phyloP scores from a whole-genome alignment of 176 grass and related monocot species.

The Tuctoria greenei region DNA sequence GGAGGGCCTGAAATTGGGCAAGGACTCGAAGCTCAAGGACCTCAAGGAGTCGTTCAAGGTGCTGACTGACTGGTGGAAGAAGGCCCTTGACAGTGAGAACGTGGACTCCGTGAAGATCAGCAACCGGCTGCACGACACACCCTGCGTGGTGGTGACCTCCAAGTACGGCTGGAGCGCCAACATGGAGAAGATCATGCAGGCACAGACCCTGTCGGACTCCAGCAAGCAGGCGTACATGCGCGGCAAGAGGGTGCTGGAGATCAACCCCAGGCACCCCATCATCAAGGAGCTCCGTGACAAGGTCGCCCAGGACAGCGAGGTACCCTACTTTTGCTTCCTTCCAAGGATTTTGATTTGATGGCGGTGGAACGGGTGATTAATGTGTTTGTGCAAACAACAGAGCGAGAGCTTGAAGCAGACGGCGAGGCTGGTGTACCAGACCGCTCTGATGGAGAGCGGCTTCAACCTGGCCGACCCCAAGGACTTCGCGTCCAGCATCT shows the following conservation, averaged over 20 bases:
- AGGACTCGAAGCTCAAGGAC: constrained; percentile 94
- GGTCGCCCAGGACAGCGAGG: constrained; percentile 77
- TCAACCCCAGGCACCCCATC: constrained; percentile 91
- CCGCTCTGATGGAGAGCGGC: constrained; percentile 92
- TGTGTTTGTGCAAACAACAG: constrained; percentile 21
- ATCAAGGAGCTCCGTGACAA: constrained; percentile 95
- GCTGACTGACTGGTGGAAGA: constrained; percentile 93
- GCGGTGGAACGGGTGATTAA: neutral
- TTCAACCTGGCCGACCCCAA: constrained; percentile 78
- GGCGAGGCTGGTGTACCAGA: constrained; percentile 82
- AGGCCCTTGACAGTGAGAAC: constrained; percentile 66
- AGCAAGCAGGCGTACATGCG: constrained; percentile 95
- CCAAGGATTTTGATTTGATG: neutral
- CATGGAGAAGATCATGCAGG: constrained; percentile 99
- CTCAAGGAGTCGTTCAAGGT: constrained; percentile 98
- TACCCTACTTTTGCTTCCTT: neutral
- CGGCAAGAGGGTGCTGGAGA: constrained; percentile 87
- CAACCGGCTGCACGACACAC: constrained; percentile 77
- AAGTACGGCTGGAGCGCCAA: constrained; percentile 94
- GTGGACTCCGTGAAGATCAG: constrained; percentile 96
- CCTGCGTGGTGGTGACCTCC: constrained; percentile 82
- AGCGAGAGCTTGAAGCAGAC: constrained; percentile 64
- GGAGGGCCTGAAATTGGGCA: constrained; percentile 87
- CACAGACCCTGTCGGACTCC: constrained; percentile 73
- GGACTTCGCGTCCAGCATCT: constrained; percentile 87